phyloP scores from a whole-genome alignment of 768 basidiomycete species.

The Boletus barrowsii region DNA sequence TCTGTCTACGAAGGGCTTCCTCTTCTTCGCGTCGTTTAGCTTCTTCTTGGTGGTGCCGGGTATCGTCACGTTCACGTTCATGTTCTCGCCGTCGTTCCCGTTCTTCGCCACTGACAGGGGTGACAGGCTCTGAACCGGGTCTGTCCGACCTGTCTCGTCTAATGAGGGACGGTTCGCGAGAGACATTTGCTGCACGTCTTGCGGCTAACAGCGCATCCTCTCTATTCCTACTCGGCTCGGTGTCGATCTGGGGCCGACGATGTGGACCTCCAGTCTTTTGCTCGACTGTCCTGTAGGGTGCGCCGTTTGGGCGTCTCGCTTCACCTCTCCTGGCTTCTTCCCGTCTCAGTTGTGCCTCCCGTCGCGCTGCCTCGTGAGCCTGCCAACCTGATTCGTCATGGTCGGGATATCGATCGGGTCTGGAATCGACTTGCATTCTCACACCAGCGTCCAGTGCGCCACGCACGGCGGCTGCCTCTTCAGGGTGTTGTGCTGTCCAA shows the following conservation, averaged over 20 bases:
- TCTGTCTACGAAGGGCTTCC: constrained; percentile 41
- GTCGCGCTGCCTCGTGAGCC: constrained; percentile 31
- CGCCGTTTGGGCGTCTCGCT: constrained; percentile 32
- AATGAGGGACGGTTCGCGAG: constrained; percentile 24
- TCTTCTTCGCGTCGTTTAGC: constrained; percentile 47
- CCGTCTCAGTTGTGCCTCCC: constrained; percentile 30
- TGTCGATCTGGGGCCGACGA: constrained; percentile 29
- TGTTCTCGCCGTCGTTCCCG: constrained; percentile 25
- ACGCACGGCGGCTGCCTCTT: constrained; percentile 29
- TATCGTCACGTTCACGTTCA: constrained; percentile 25
- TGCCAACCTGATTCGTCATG: constrained; percentile 33
- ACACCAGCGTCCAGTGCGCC: constrained; percentile 19
- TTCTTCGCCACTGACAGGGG: constrained; percentile 27
- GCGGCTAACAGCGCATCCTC: constrained; percentile 28
- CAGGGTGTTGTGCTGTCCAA: constrained; percentile 49
- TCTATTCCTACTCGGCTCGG: constrained; percentile 26
- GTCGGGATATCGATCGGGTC: constrained; percentile 23
- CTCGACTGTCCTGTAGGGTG: constrained; percentile 30
- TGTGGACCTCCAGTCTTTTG: constrained; percentile 15
- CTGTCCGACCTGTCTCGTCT: constrained; percentile 22
- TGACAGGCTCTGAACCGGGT: constrained; percentile 25
- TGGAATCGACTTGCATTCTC: constrained; percentile 23
- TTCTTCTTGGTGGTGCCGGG: constrained; percentile 43
- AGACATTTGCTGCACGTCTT: constrained; percentile 24
- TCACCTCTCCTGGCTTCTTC: constrained; percentile 37